Base-by-base conservation (phyloP, 257 asterid species). In the Jasminum sambac region DNA sequence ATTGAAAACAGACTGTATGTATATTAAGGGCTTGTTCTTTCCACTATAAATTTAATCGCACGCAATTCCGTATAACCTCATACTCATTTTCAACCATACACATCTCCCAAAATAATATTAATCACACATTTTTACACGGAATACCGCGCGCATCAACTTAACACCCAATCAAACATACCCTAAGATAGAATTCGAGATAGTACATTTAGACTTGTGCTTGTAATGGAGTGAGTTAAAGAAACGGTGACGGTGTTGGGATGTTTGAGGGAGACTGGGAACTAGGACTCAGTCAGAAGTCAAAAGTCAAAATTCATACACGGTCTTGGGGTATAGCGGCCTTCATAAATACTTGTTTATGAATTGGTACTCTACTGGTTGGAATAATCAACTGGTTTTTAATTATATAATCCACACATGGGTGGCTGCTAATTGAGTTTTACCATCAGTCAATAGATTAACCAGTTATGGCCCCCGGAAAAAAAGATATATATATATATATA, bases 271-370 rank as follows among this genome's bases (percentile, higher is more conserved):
- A n/a, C 44, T 36, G 6, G 23, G 12, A 43, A 17, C 11, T 38
- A n/a, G 68, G 23, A 64, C 16, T 38, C 8, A 50, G 59, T 50
- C 59, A 17, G 24, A n/a, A 46, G 55, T 46, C 55, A 39, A 17
- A 14, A 63, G 50, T 63, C 68, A 63, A 63, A 38, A 9, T 11
- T 3, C 50, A 11, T 8, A 64, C 68, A 24, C 68, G 68, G 68
- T 63, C 50, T 36, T 48, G 48, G 6, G 5, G 17, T 39, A 13
- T 30, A 30, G 36, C 36, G 4, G 36, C 36, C 36, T 1, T 30
- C 7, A 46, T 46, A 46, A 16, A 14, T n/a, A 46, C 16, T 46
- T 46, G n/a, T 46, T 17, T 19, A 46, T 13, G 9, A 0, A 1
- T 7, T 13, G 19, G 57, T 0, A 10, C 16, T 48, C 4, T n/a